Base-by-base conservation (phyloP, 345 rosid genomes). In the Syzygium aqueum region DNA sequence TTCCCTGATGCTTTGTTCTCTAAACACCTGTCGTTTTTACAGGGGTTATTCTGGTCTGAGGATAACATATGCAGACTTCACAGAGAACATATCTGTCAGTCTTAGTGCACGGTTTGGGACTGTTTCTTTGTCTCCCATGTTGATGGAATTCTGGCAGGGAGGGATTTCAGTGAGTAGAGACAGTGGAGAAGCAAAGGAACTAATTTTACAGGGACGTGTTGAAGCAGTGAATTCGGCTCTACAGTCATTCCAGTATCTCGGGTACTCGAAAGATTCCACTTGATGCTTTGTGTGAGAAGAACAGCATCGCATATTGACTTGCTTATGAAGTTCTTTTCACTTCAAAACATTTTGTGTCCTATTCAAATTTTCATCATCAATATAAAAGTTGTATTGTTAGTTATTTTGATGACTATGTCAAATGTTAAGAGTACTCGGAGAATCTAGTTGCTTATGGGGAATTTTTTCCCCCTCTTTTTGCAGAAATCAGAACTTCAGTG, bases 401-500 rank as follows among this genome's bases (percentile, higher is more conserved):
- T 17, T 61, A n/a, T 61, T 61, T 33, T 33, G 37, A 73, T 73
- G 14, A 73, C 49, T 17, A 33, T 9, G 61, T 84, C 59, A 0
- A 51, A 84, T 54, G 49, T 73, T 1, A 17, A 73, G 46, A 33
- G 80, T 33, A 19, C 80, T 73, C 37, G 19, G 14, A 33, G 80
- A 73, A 73, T 73, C 80, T 25, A 9, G 43, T 33, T 33, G 8
- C 46, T 73, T 33, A 19, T 73, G 49, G 25, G 49, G 25, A 73
- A 33, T 4, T 73, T 73, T 73, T 33, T 8, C 46, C 80, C 46
- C 7, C 61, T 10, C 46, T 73, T 6, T 61, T n/a, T 0, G 5
- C 93, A 97, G 99, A 82, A 93, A 95, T 30, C 93, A 88, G 86
- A 95, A 96, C 73, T 97, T 96, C 93, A 92, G 94, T 37, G 99